These are phyloP conservation scores for Arthromyces matolae DNA, from an alignment of 768 basidiomycete genomes.

Conservation along the genomic window DNA sequence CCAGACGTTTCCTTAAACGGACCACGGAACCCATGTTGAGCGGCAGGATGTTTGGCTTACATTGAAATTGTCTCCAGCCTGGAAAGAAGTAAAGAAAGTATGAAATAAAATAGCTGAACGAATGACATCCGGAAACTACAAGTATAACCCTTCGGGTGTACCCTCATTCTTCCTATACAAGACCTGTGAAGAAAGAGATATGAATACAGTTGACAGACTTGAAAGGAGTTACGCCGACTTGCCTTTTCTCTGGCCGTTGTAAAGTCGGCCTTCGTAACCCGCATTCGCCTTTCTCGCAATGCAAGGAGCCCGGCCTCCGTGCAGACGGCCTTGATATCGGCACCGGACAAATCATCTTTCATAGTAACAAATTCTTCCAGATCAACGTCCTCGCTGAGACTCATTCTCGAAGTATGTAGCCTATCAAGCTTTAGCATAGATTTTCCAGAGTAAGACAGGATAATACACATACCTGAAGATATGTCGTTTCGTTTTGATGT, in stretches of 20 bases:
- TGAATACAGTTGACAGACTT: constrained; percentile 4
- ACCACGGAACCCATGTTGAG: too few species aligned
- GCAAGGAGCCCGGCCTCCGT: constrained; percentile 98
- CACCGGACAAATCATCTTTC: constrained; percentile 95
- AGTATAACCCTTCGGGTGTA: constrained; percentile 84
- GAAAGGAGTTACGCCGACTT: constrained; percentile 11
- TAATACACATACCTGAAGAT: constrained; percentile 74
- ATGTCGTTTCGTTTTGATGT: constrained; percentile 97
- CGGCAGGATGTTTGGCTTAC: too few species aligned
- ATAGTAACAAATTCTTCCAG: constrained; percentile 93
- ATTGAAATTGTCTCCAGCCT: neutral
- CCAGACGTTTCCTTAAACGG: too few species aligned
- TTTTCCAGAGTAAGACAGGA: constrained; percentile 1
- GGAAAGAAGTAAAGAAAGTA: constrained; percentile 3
- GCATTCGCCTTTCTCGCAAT: constrained; percentile 90
- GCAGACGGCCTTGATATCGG: constrained; percentile 98
- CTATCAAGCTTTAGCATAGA: constrained; percentile 29
- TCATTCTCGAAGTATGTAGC: constrained; percentile 95
- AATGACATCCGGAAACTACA: constrained; percentile 41
- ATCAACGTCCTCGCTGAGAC: constrained; percentile 80
- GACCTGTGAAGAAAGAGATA: constrained; percentile 41
- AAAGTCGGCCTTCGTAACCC: constrained; percentile 90
- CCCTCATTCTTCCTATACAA: constrained; percentile 98
- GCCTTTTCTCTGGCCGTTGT: constrained; percentile 93
- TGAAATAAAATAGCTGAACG: constrained; percentile 2